Evolutionary conservation across 441 rosid species (phyloP).

Genomic region (Corymbia calophylla): DNA sequence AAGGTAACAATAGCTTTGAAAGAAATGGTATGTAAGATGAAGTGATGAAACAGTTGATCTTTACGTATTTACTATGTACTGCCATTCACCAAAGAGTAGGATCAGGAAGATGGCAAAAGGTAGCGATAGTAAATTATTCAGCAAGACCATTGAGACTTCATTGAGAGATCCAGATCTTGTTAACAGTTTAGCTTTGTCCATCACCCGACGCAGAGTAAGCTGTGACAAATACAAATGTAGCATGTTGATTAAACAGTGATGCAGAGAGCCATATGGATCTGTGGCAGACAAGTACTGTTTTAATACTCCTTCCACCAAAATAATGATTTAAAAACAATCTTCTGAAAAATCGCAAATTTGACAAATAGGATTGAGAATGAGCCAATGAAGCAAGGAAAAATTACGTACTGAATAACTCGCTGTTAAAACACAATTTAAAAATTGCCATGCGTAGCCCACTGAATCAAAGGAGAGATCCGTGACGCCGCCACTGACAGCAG

Average conservation of each 20-base stretch:
- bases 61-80: constrained; percentile 63
- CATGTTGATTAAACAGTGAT: neutral
- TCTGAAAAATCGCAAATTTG: neutral
- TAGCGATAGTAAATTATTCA: constrained; percentile 75
- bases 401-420: constrained; percentile 81
- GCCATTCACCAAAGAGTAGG: constrained; percentile 65
- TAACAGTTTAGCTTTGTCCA: constrained; percentile 84
- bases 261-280: neutral
- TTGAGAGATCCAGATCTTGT: constrained; percentile 71
- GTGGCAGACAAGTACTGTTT: neutral
- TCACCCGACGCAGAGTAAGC: constrained; percentile 74
- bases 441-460: constrained; percentile 81
- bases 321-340: neutral
- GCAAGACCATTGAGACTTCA: constrained; percentile 89
- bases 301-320: neutral
- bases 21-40: neutral
- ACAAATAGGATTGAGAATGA: neutral
- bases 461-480: constrained; percentile 82
- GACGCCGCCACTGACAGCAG: constrained; percentile 74
- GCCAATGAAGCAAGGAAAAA: neutral
- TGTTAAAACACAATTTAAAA: constrained; percentile 67
- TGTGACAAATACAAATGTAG: constrained; percentile 20
- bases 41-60: neutral
- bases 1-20: neutral
- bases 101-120: constrained; percentile 69